Conservation (phyloP, 148 eudicot species). For the Nepenthes mirabilis region DNA sequence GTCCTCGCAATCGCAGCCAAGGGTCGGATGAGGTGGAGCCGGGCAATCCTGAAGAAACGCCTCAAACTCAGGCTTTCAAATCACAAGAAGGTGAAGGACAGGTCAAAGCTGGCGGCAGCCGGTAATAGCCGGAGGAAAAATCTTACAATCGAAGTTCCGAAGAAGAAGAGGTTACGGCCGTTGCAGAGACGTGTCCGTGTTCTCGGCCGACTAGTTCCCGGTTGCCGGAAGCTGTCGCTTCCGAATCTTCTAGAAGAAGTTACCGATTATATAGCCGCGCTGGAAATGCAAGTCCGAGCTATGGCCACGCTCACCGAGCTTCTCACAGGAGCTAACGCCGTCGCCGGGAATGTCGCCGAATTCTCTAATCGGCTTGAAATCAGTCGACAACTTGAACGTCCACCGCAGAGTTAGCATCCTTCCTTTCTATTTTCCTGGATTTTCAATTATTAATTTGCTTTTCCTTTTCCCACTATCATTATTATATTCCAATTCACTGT, state of each 20-base stretch:
- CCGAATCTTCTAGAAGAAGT: constrained; percentile 47
- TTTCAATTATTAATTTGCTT: too few species aligned
- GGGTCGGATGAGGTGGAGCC: constrained; percentile 44
- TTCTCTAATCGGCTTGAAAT: not conserved
- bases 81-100: constrained; percentile 12
- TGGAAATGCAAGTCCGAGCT: constrained; percentile 47
- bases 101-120: not conserved
- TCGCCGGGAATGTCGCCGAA: not conserved
- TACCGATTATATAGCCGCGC: constrained; percentile 36
- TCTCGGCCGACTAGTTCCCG: constrained; percentile 39
- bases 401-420: too few species aligned
- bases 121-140: constrained; percentile 8
- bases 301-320: constrained; percentile 32
- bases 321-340: constrained; percentile 8
- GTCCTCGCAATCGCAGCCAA: constrained; percentile 34
- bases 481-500: too few species aligned
- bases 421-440: too few species aligned
- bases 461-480: too few species aligned
- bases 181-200: constrained; percentile 26
- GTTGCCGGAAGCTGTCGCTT: constrained; percentile 34
- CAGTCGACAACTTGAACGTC: too few species aligned
- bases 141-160: not conserved
- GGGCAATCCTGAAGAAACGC: constrained; percentile 28
- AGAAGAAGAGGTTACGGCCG: constrained; percentile 14
- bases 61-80: constrained; percentile 17